A percentile compares a stretch with the other conserved stretches of the same genome.
Conservation (phyloP, 768 basidiomycete species). For the Phanerochaete carnosa region DNA sequence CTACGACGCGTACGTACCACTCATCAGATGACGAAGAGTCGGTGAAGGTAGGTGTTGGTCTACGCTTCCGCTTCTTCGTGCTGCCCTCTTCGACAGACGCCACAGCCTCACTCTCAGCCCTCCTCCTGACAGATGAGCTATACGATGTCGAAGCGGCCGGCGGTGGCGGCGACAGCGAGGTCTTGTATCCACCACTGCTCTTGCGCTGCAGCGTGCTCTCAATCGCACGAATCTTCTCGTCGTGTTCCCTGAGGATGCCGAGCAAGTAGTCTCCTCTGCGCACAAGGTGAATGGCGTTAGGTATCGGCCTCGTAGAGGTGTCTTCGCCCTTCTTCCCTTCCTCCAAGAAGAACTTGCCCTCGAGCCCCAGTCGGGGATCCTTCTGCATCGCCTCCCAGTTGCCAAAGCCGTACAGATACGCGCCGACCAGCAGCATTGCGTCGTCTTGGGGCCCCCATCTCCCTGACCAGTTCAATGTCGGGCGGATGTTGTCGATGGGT, state of each 20-base stretch:
- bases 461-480: conserved; percentile 94
- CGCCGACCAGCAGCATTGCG: conserved; percentile 91
- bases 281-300: conserved; percentile 97
- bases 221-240: conserved; percentile 87
- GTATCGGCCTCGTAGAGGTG: conserved; percentile 80
- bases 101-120: conserved; percentile 84
- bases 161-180: conserved; percentile 74
- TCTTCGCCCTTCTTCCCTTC: conserved; percentile 96
- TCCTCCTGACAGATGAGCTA: conserved; percentile 60
- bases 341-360: conserved; percentile 96
- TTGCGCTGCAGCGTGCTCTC: conserved; percentile 73
- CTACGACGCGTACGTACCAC: conserved; percentile 54
- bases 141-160: conserved; percentile 68
- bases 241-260: conserved; percentile 78
- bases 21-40: conserved; percentile 92
- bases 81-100: conserved; percentile 70
- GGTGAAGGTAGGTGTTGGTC: conserved; percentile 95
- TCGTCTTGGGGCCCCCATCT: conserved; percentile 93
- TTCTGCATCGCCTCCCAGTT: conserved; percentile 96
- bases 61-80: conserved; percentile 75
- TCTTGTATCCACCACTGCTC: conserved; percentile 62
- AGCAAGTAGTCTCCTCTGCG: conserved; percentile 94
- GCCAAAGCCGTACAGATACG: conserved; percentile 91
- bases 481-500: conserved; percentile 90
- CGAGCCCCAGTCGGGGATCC: conserved; percentile 77